Percentiles rank a stretch among this genome's conserved stretches.
phyloP scores from a whole-genome alignment of 352 stramenopile genomes.

The Pythium dissimile region DNA sequence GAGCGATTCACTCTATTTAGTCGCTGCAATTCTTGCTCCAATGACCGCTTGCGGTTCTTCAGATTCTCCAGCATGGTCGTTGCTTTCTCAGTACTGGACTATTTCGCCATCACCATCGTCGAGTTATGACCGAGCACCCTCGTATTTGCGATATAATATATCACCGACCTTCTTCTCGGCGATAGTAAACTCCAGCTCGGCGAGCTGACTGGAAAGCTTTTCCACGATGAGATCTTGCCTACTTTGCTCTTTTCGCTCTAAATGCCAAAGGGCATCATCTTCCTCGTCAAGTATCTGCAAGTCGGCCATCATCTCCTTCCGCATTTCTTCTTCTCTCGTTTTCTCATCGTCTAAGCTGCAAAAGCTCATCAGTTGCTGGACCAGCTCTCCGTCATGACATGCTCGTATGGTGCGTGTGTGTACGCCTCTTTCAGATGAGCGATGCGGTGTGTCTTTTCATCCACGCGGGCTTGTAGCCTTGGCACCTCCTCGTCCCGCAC shows the following conservation, averaged over 20 bases:
- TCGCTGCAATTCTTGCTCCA: neutral
- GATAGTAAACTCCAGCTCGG: neutral
- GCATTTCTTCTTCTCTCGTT: neutral
- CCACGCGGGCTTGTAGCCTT: neutral
- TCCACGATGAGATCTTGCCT: neutral
- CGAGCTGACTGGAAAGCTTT: neutral
- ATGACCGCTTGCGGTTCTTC: neutral
- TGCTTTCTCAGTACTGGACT: neutral
- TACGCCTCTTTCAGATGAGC: constrained; percentile 2
- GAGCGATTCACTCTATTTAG: neutral
- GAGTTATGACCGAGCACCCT: neutral
- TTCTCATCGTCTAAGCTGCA: neutral
- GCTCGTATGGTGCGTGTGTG: neutral
- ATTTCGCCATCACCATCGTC: neutral
- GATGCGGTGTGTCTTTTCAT: neutral
- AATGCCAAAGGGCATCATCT: neutral
- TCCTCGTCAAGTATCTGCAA: neutral
- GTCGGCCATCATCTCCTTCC: constrained; percentile 11
- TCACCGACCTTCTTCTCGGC: neutral
- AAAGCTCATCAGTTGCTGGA: neutral
- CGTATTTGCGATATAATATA: too few relatives aligned
- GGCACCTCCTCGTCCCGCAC: neutral
- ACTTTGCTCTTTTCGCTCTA: neutral
- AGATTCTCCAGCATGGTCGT: neutral
- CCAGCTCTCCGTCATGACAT: too few relatives aligned